Percentiles rank a stretch among this genome's conserved stretches.
These are phyloP conservation scores for Fraxinus latifolia DNA, from an alignment of 305 asterid species.

Conservation along the genomic window DNA sequence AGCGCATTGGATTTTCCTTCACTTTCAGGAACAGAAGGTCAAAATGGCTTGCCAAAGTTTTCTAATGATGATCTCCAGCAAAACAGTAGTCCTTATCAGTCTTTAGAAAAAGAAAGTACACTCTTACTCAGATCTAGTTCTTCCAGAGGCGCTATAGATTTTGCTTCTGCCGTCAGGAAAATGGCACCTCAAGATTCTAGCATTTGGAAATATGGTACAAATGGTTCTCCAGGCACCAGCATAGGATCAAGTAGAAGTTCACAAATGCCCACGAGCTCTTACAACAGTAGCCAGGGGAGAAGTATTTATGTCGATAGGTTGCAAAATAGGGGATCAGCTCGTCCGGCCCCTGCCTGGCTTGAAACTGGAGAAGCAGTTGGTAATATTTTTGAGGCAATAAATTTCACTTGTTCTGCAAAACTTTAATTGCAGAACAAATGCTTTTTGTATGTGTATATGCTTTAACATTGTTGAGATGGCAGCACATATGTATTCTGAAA, in stretches of 20 bases:
- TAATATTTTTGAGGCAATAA: slow-evolving; percentile 39
- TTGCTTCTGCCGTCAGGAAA: slow-evolving; percentile 71
- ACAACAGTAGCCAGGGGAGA: slow-evolving; percentile 49
- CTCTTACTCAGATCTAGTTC: slow-evolving; percentile 51
- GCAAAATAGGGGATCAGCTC: slow-evolving; percentile 46
- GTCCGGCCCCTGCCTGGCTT: slow-evolving; percentile 58
- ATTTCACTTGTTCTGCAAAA: slow-evolving; percentile 22
- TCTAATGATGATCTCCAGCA: slow-evolving; percentile 35
- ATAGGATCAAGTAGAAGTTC: slow-evolving; percentile 84
- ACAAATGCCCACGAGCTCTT: slow-evolving; percentile 50
- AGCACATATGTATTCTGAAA: slow-evolving; percentile 77
- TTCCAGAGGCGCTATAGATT: slow-evolving; percentile 61
- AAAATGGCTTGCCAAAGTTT: slow-evolving; percentile 31
- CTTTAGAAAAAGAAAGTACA: slow-evolving; percentile 44
- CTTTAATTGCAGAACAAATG: slow-evolving; percentile 23
- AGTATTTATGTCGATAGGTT: slow-evolving; percentile 50
- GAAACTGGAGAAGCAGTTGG: slow-evolving; percentile 77
- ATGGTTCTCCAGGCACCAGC: slow-evolving; percentile 48
- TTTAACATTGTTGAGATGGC: slow-evolving; percentile 61
- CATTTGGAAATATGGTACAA: slow-evolving; percentile 64
- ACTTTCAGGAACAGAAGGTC: slow-evolving; percentile 32
- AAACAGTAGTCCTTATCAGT: slow-evolving; percentile 28
- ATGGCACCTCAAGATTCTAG: slow-evolving; percentile 69
- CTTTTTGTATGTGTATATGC: slow-evolving; percentile 32
- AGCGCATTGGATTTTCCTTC: slow-evolving; percentile 63